A percentile compares a stretch with the other conserved stretches of the same genome.
These are phyloP conservation scores for Madurella mycetomatis DNA, from an alignment of 2,329 filamentous ascomycete genomes.

Conservation along the genomic window DNA sequence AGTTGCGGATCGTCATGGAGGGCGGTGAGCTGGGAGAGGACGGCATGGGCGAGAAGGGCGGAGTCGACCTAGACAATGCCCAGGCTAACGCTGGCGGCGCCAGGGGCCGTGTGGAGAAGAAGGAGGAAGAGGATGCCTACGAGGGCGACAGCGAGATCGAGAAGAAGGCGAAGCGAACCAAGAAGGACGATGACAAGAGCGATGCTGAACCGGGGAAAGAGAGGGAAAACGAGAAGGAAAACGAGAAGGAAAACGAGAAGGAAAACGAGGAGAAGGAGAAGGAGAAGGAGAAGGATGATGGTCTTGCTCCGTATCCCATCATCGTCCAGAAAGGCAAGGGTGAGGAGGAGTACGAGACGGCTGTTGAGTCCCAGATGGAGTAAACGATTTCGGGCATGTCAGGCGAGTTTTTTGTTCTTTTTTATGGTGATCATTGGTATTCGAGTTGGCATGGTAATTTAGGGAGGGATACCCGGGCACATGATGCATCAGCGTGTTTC, in stretches of 20 bases:
- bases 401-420: neutral
- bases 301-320: slow-evolving; percentile 19
- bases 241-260: slow-evolving; percentile 11
- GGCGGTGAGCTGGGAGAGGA: slow-evolving; percentile 50
- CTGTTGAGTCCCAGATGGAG: slow-evolving; percentile 20
- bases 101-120: slow-evolving; percentile 20
- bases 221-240: slow-evolving; percentile 14
- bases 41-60: slow-evolving; percentile 55
- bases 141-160: slow-evolving; percentile 32
- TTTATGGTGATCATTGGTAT: neutral
- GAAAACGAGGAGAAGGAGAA: slow-evolving; percentile 6
- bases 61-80: slow-evolving; percentile 52
- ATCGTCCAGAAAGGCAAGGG: slow-evolving; percentile 28
- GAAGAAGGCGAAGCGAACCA: slow-evolving; percentile 20
- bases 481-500: neutral
- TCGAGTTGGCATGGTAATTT: neutral
- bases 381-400: slow-evolving; percentile 3
- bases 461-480: neutral
- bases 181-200: slow-evolving; percentile 16
- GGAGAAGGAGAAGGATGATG: slow-evolving; percentile 23
- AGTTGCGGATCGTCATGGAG: slow-evolving; percentile 53
- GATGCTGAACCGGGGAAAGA: too few relatives aligned
- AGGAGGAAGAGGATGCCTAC: slow-evolving; percentile 27
- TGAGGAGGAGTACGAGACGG: slow-evolving; percentile 30
- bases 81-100: slow-evolving; percentile 52